Base-by-base conservation (phyloP, 495 filamentous ascomycete species). In the Xylaria intraflava region DNA sequence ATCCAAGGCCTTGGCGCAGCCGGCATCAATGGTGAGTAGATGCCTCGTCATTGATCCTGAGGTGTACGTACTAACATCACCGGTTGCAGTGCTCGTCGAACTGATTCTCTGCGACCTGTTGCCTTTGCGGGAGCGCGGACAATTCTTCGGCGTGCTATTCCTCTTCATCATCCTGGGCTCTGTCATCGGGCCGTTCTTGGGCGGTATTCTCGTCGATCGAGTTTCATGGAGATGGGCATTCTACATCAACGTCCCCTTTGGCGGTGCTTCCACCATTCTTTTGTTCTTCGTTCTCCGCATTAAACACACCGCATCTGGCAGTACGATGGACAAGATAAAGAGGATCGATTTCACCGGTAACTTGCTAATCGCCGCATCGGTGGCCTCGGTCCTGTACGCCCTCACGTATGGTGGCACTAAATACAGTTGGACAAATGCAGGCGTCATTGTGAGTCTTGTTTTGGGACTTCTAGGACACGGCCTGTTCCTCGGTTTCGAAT, bases 221-320 rank as follows among this genome's bases (percentile, higher is more conserved):
- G 67, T 67, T 0, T 77, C 79, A 1, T 93, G 88, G 88, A 69
- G 89, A 54, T 91, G 87, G 88, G 90, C 85, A 56, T 90, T 91
- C 66, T 89, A 83, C 64, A 87, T 89, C 69, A 89, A 89, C 58
- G 66, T 88, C 5, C 86, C 86, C 1, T 72, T 91, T 46, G 87
- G 88, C 38, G 86, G 73, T 20, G 83, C 83, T 7, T 71, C 83
- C 24, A 27, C 78, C 2, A 77, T 83, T 49, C 76, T 89, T 46
- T 58, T 80, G n/a, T 58, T 85, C 66, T 76, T 82, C 59, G 71
- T 79, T 26, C 78, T 84, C 3, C 67, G 70, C 29, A 27, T 27
- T 1, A 9, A 10, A 12, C 7, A 49, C 1, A 9, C 22, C 11
- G 9, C 23, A 5, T 8, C 12, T 3, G 19, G 30, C 45, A 47